Base-by-base conservation (phyloP, 768 basidiomycete species). In the Lanmaoa rubissima region DNA sequence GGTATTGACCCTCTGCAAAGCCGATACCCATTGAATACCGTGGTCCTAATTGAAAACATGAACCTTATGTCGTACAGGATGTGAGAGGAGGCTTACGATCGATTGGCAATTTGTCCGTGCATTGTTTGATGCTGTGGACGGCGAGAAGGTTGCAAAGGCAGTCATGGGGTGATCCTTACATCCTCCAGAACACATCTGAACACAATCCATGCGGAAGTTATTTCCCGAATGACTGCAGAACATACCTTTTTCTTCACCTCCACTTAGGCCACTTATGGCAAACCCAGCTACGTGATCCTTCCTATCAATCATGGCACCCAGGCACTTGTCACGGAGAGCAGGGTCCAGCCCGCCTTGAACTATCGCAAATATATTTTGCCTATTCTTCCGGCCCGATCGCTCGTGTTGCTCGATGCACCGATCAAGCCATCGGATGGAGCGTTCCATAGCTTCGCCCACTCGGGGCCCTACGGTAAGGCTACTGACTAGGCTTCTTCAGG, bases 21-120 rank as follows among this genome's bases (percentile, higher is more conserved):
- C 93, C 92, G 42, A 95, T 82, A 2, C 92, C 94, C 93, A 96
- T 96, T 5, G 88, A 86, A 74, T 95, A 96, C 61, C 92, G 81
- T 10, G 93, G 92, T 44, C 90, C 91, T 92, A 57, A 52, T 36
- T 13, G 40, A 48, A 48, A 35, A 31, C 32, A 56, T 72, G 47
- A 68, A 47, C 40, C 42, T 36, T 40, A 19, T 24, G 38, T 35
- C 32, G 21, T 38, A n/a, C 28, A 38, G 19, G 32, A 14, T 34
- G 52, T 45, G 34, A 51, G 56, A 47, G 46, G 42, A 39, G 35
- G 40, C 88, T 63, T 64, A 90, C 90, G 81, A 64, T 94, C 91
- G 69, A 79, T 76, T 3, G 93, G 93, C 6, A 95, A 76, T 64
- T 80, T 86, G 41, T 84, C 86, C 14, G 91, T 80, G 65, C 93